These are phyloP conservation scores for Wickerhamiella dianesei DNA, from an alignment of 805 yeast species.

Conservation along the genomic window DNA sequence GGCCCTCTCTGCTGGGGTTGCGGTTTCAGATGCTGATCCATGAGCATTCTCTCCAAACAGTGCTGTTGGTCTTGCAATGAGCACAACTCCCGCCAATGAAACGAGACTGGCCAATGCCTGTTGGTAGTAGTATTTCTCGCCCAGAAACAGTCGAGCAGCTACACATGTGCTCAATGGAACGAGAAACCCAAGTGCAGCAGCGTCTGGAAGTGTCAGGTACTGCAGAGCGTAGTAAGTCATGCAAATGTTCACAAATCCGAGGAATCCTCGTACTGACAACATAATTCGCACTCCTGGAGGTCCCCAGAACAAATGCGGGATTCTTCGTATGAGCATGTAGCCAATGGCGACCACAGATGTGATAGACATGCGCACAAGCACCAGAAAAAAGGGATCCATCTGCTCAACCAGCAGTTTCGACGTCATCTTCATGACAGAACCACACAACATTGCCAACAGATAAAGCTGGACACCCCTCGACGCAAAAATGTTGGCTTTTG, in stretches of 20 bases:
- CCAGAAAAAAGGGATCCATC: conserved; percentile 27
- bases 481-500: conserved; percentile 1
- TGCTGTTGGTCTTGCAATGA: conserved; percentile 72
- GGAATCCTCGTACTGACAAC: conserved; percentile 47
- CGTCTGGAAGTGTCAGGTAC: conserved; percentile 66
- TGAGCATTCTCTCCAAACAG: conserved; percentile 35
- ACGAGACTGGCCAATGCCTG: conserved; percentile 59
- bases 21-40: neutral
- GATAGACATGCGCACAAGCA: conserved; percentile 62
- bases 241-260: conserved; percentile 72
- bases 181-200: conserved; percentile 66
- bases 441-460: conserved; percentile 13
- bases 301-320: conserved; percentile 57
- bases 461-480: conserved; percentile 13
- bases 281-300: conserved; percentile 42
- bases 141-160: conserved; percentile 51
- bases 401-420: conserved; percentile 14
- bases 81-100: conserved; percentile 61
- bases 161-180: conserved; percentile 66
- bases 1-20: conserved; percentile 34
- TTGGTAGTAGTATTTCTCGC: conserved; percentile 49
- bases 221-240: conserved; percentile 62
- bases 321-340: conserved; percentile 40
- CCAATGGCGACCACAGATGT: conserved; percentile 47
- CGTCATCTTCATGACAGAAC: conserved; percentile 16